Evolutionary conservation across 73 alveolate genomes (phyloP), one percentile per base, ranked within the genome.

Genomic region (Blepharisma japonicum): DNA sequence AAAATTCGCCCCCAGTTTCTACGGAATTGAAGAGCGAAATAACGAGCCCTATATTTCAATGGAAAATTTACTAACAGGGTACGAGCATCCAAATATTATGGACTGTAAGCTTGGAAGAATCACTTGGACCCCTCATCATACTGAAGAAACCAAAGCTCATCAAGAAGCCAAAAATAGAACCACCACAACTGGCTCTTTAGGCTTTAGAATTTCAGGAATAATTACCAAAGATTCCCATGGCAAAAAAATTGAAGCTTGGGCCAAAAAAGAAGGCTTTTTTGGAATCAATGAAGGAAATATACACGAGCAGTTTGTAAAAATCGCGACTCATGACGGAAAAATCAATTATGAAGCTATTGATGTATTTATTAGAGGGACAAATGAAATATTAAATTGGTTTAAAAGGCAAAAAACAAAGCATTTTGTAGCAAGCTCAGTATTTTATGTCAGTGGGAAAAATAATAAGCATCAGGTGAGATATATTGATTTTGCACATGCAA

Each of bases 111-210:
- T 70, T 11, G 80, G 80, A 11, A 14, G 39, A 2, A n/a, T 70
- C 2, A 70, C 80, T 1, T 70, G 66, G 56, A 70, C 80, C 0
- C 21, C 77, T 38, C 46, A 70, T 5, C 80, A 39, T 45, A 70
- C 18, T 45, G 56, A 70, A 47, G 66, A 23, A 47, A 70, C 18
- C 11, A 23, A 9, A 25, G 76, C 38, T 2, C 14, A 47, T 39
- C 66, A 70, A 70, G 77, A 70, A 45, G 42, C 46, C 11, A 70
- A 70, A 70, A n/a, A 9, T n/a, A 14, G 5, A n/a, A 9, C n/a
- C 9, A 70, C 80, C 11, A 70, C 80, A 39, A 45, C 80, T 9
- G 80, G 80, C 14, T 45, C 56, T n/a, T 45, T 70, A 39, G 80
- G 80, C 27, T 70, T 45, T 5, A 39, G 80, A 45, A 70, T 70